Evolutionary conservation across 495 filamentous ascomycete species (phyloP).

Genomic region (Lepidopterella palustris): DNA sequence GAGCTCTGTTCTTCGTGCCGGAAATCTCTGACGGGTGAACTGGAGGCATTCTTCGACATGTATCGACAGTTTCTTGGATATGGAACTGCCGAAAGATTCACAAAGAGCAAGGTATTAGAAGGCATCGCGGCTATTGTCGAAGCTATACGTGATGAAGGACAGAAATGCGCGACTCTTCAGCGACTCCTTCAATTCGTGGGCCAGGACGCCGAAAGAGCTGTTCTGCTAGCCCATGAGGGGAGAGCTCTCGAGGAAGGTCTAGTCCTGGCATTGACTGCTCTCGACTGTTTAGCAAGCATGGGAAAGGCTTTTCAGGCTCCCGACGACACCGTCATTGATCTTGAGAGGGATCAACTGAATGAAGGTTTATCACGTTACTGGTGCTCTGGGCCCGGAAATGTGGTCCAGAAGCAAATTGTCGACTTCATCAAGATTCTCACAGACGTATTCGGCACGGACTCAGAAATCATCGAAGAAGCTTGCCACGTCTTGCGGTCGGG

Average conservation of each 20-base stretch:
- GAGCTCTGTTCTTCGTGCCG: constrained; percentile 78
- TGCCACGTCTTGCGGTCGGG: constrained; percentile 73
- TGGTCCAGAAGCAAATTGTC: constrained; percentile 55
- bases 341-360: constrained; percentile 39
- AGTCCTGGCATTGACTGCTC: constrained; percentile 54
- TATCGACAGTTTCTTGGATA: constrained; percentile 59
- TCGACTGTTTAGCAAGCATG: constrained; percentile 69
- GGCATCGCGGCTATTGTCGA: constrained; percentile 83
- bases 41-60: constrained; percentile 70
- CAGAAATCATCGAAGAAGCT: constrained; percentile 66
- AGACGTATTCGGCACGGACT: constrained; percentile 39
- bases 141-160: constrained; percentile 57
- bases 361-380: constrained; percentile 51
- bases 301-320: constrained; percentile 73
- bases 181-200: constrained; percentile 61
- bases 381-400: constrained; percentile 49
- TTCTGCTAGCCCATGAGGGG: constrained; percentile 26
- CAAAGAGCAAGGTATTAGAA: constrained; percentile 74
- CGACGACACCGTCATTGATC: constrained; percentile 61
- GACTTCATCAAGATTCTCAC: constrained; percentile 49
- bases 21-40: constrained; percentile 58
- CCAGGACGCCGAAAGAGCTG: constrained; percentile 41
- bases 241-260: constrained; percentile 42
- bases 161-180: constrained; percentile 55
- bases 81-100: constrained; percentile 56